Base-by-base conservation (phyloP, 176 grass and related monocot species). In the Triticum urartu region DNA sequence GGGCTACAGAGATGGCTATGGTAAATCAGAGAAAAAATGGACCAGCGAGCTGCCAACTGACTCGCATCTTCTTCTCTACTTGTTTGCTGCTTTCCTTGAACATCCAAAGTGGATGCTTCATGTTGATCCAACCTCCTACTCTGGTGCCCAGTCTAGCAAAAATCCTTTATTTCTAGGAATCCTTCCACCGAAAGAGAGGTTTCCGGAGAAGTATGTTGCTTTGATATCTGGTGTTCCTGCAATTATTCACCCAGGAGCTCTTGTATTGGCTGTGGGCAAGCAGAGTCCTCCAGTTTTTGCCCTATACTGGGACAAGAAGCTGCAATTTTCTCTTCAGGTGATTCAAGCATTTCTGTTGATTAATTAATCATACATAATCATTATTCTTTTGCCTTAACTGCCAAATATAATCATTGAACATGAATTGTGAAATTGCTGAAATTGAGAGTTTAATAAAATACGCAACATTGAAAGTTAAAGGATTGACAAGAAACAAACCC, bases 61-160 rank as follows among this genome's bases (percentile, higher is more conserved):
- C 86, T 94, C 93, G 5, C 96, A 95, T 76, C 77, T 98, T 79
- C 74, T 98, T 68, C 69, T 98, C 45, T 98, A 98, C 74, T 84
- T 98, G 83, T 95, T 98, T 89, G 88, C 91, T 24, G 91, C 96
- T 92, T 98, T 98, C 75, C 86, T 98, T 77, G 96, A 98, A 79
- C 96, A 98, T 86, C 96, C 96, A 50, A 89, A 92, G 93, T 98
- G 96, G 96, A 98, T 94, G 96, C 82, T 98, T 77, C 93, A 95
- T 89, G 93, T 94, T 71, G 96, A 98, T 64, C 92, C 93, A 72
- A 91, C 90, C 56, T 98, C 91, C 36, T 98, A 94, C 83, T 95
- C 96, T 84, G 92, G 96, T 84, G 86, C 96, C 28, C 93, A 95
- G 45, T 98, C 91, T 71, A 94, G 90, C 88, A 95, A 98, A 89